Evolutionary conservation across 139 green algal genomes (phyloP).

Genomic region (Pedinophyceae sp.): DNA sequence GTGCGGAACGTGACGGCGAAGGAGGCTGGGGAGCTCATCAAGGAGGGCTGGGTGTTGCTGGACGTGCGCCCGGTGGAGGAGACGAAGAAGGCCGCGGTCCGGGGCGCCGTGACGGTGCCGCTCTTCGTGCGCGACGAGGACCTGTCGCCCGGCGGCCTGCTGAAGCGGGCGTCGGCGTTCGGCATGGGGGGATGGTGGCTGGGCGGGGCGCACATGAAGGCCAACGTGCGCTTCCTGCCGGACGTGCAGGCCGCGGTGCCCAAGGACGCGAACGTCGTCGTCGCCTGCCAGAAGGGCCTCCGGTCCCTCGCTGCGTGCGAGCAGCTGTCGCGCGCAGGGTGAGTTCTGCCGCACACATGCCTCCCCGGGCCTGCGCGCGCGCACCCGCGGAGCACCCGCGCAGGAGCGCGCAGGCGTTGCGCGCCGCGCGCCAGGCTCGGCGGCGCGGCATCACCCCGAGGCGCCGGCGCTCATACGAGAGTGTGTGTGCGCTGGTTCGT

Average conservation of each 20-base stretch:
- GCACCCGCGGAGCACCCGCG: too few species aligned
- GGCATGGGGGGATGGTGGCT: constrained; percentile 84
- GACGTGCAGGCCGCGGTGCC: constrained; percentile 40
- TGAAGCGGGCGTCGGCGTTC: constrained; percentile 60
- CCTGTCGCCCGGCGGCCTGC: constrained; percentile 19
- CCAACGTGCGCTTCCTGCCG: constrained; percentile 56
- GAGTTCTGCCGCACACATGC: too few species aligned
- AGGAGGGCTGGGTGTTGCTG: constrained; percentile 70
- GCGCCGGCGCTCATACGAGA: too few species aligned
- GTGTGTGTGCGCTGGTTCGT: too few species aligned
- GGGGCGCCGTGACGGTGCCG: constrained; percentile 28
- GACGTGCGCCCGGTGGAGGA: constrained; percentile 66
- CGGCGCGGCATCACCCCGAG: too few species aligned
- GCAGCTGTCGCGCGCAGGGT: constrained; percentile 46
- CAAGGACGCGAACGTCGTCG: constrained; percentile 46
- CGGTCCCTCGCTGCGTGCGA: constrained; percentile 66
- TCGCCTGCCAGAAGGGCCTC: constrained; percentile 82
- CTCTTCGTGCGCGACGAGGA: constrained; percentile 52
- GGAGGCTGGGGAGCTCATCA: constrained; percentile 24
- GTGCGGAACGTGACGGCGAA: constrained; percentile 38
- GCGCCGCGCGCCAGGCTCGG: too few species aligned
- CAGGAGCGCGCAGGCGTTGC: too few species aligned
- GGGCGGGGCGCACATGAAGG: constrained; percentile 69
- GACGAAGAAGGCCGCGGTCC: constrained; percentile 27
- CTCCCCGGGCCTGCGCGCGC: too few species aligned